Evolutionary conservation across 257 asterid species (phyloP).

Genomic region (Gynochthodes officinalis): DNA sequence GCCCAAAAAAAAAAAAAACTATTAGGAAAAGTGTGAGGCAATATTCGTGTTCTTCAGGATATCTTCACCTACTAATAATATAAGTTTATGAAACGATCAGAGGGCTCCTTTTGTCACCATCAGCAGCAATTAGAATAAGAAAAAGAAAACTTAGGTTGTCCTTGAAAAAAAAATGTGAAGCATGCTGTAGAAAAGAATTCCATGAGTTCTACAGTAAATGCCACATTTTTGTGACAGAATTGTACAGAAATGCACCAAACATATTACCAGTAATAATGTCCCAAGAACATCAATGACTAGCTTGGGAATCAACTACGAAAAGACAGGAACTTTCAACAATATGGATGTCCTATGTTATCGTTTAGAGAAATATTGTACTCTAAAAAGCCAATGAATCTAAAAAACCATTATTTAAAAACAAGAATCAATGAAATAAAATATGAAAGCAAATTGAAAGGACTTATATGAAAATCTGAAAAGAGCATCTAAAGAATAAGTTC

Average conservation of each 20-base stretch:
- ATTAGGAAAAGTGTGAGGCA: background rate
- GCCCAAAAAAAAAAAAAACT: conserved; percentile 5
- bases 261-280: background rate
- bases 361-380: background rate
- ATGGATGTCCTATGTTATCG: background rate
- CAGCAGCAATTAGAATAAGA: background rate
- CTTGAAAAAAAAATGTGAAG: background rate
- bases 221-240: background rate
- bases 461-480: background rate
- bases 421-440: conserved; percentile 7
- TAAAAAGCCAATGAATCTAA: background rate
- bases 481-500: background rate
- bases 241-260: background rate
- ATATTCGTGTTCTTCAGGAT: background rate
- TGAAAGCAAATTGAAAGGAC: background rate
- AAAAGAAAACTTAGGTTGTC: background rate
- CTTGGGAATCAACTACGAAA: background rate
- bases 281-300: background rate
- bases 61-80: background rate
- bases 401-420: background rate
- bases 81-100: background rate
- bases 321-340: background rate
- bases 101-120: background rate
- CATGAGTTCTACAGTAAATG: background rate
- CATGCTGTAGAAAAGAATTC: background rate